Percentiles rank a stretch among this genome's conserved stretches.
phyloP scores from a whole-genome alignment of 1,284 basidiomycete species.

The Leccinum pallidistipes region DNA sequence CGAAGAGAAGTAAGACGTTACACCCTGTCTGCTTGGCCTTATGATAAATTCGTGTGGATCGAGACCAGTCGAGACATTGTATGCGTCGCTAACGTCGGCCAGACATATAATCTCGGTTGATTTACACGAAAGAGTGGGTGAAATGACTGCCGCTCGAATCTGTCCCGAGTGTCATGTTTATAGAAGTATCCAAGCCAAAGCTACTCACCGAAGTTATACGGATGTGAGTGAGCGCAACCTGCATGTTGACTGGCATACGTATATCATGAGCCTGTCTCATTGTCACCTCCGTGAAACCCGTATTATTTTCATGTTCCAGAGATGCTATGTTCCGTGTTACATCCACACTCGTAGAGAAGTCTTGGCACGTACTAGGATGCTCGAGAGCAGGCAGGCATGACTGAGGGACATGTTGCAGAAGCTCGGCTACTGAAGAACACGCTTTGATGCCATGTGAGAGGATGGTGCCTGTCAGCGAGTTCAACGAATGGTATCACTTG shows the following conservation, averaged over 20 bases:
- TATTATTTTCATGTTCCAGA: slow-evolving; percentile 56
- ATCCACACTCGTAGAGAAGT: slow-evolving; percentile 1
- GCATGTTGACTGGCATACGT: slow-evolving; percentile 62
- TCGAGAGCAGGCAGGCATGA: slow-evolving; percentile 48
- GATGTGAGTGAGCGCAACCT: slow-evolving; percentile 63
- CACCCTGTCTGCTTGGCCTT: slow-evolving; percentile 65
- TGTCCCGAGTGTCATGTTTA: slow-evolving; percentile 29
- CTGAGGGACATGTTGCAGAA: slow-evolving; percentile 55
- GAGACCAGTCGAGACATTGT: slow-evolving; percentile 72
- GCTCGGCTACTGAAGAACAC: slow-evolving; percentile 58
- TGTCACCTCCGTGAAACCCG: slow-evolving; percentile 56
- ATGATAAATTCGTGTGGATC: slow-evolving; percentile 84
- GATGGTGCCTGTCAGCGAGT: slow-evolving; percentile 46
- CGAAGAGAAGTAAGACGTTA: slow-evolving; percentile 71
- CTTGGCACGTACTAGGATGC: slow-evolving; percentile 50
- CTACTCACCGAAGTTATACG: slow-evolving; percentile 63
- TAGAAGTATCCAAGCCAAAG: background rate
- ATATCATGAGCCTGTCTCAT: slow-evolving; percentile 62
- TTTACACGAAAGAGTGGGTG: slow-evolving; percentile 62
- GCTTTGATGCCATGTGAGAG: slow-evolving; percentile 56
- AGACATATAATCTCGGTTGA: slow-evolving; percentile 79
- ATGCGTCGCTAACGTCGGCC: slow-evolving; percentile 81
- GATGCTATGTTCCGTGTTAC: slow-evolving; percentile 40
- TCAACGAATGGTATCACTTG: slow-evolving; percentile 5
- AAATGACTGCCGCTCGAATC: slow-evolving; percentile 66